Base-by-base conservation (phyloP, 805 yeast genomes). In the Isabelozyma gotoi region DNA sequence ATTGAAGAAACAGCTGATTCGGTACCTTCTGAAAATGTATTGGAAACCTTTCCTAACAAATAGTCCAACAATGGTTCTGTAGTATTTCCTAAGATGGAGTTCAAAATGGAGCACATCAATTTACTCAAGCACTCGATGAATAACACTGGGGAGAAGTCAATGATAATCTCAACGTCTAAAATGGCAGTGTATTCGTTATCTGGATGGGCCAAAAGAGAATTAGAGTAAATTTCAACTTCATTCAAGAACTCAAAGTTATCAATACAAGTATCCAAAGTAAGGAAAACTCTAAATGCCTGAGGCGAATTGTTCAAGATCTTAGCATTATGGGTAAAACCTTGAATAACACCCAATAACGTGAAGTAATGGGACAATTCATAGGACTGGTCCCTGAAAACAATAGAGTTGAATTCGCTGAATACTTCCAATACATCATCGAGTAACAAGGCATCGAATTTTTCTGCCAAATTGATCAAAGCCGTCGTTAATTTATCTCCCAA, bases 171-270 rank as follows among this genome's bases (percentile, higher is more conserved):
- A 43, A 49, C 48, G 32, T 56, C 63, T 19, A 54, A 44, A 38
- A 58, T 47, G 39, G 42, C 35, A 3, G 51, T 38, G 44, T 51
- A 52, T 20, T 50, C 61, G 33, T 41, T 49, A 15, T 41, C 36
- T 5, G 54, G 41, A 3, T 52, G 41, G 2, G 56, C 39, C 39
- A 49, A 47, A 43, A 48, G 11, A 11, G 48, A 31, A 42, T 50
- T 59, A 7, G 65, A 59, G 44, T 62, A 70, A 11, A 46, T 36
- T 50, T 71, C 75, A 5, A 68, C 55, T 7, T 62, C 67, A 42
- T 56, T 59, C 48, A 71, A 59, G 41, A 71, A 72, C 19, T 67
- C 73, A 40, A 57, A 56, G 47, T 63, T 67, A 46, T 69, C 74
- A 39, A 71, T 56, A 45, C 61, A 61, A 14, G 65, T 49, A 46